phyloP scores from a whole-genome alignment of 1,284 basidiomycete genomes.

The Golubevia pallescens region DNA sequence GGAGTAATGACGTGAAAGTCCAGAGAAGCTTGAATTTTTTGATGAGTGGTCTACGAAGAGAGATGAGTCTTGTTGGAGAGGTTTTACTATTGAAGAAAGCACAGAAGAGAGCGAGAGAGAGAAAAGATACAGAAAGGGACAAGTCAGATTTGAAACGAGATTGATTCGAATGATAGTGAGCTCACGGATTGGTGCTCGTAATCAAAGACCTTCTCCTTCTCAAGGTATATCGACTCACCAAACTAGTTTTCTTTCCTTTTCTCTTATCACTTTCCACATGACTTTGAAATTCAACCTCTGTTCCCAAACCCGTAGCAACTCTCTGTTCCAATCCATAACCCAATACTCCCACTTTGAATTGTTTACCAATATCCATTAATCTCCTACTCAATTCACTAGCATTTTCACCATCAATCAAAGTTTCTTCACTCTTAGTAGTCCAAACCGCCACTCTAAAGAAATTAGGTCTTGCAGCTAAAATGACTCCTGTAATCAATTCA shows the following conservation, averaged over 20 bases:
- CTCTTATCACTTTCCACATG: conserved; percentile 49
- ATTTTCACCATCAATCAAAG: conserved; percentile 24
- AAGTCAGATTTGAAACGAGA: no score
- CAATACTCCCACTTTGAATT: conserved; percentile 59
- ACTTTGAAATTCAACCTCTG: conserved; percentile 14
- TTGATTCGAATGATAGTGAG: no score
- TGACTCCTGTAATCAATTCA: conserved; percentile 58
- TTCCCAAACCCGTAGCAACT: conserved; percentile 32
- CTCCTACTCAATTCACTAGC: conserved; percentile 16
- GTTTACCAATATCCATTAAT: conserved; percentile 52
- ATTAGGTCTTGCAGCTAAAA: conserved; percentile 58
- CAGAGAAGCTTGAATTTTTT: no score
- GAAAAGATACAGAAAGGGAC: no score
- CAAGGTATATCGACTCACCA: no score
- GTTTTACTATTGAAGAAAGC: no score
- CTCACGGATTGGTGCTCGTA: no score
- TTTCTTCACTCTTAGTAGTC: conserved; percentile 53
- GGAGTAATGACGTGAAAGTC: no score
- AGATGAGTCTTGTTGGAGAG: no score
- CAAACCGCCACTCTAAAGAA: conserved; percentile 61
- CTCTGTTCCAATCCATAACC: conserved; percentile 55
- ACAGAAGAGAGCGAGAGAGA: no score
- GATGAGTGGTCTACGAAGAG: no score
- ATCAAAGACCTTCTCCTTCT: no score
- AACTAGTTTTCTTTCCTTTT: conserved; percentile 53